Evolutionary conservation across 108 stramenopile genomes (phyloP).

Genomic region (Aureococcus anophagefferens): DNA sequence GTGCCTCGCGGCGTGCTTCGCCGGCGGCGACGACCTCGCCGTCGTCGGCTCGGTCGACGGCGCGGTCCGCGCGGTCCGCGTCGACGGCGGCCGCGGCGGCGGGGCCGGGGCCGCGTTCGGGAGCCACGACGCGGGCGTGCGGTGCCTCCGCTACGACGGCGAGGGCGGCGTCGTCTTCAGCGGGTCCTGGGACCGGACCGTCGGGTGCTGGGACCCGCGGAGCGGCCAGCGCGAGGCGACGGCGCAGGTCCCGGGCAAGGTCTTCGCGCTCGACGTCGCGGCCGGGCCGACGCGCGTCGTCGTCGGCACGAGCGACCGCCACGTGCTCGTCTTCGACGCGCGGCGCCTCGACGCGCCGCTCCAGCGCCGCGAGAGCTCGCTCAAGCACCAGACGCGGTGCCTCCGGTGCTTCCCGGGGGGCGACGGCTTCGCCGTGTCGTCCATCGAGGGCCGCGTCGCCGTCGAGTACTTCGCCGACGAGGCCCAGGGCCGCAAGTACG

Average conservation of each 20-base stretch:
- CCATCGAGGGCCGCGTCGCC: conserved; percentile 91
- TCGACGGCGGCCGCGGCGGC: neutral
- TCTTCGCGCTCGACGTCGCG: conserved; percentile 57
- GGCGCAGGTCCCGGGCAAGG: conserved; percentile 60
- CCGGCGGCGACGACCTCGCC: neutral
- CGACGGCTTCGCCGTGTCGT: conserved; percentile 72
- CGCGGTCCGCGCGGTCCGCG: neutral
- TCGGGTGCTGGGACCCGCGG: neutral
- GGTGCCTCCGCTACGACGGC: neutral
- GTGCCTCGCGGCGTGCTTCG: neutral
- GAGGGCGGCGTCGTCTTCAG: neutral
- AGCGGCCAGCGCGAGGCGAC: conserved; percentile 1
- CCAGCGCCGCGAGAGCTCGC: conserved; percentile 63
- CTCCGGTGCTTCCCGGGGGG: conserved; percentile 64
- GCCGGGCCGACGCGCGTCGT: conserved; percentile 31
- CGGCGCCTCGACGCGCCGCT: conserved; percentile 25
- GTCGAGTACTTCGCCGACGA: conserved; percentile 77
- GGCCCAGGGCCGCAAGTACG: conserved; percentile 41
- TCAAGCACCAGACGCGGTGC: conserved; percentile 73
- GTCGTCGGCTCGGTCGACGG: neutral
- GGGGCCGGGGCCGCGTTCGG: neutral
- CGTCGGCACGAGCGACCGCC: conserved; percentile 54
- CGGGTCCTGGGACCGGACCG: neutral
- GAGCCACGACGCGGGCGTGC: neutral
- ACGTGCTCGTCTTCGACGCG: conserved; percentile 49